Evolutionary conservation across 2,329 filamentous ascomycete genomes (phyloP), one percentile per base, ranked within the genome.

Genomic region (Byssochlamys sp.): DNA sequence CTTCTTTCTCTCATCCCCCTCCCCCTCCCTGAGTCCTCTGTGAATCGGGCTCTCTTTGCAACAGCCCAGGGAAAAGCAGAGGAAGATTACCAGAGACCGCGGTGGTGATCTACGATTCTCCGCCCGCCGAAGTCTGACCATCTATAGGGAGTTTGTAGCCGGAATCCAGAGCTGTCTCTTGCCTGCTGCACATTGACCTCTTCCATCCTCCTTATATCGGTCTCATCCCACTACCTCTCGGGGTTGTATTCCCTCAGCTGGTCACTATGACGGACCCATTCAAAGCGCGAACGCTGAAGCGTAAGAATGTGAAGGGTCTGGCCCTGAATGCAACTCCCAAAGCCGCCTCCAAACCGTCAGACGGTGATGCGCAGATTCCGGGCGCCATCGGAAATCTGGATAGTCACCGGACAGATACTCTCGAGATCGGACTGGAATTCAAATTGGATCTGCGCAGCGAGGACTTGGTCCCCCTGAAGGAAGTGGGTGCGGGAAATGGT

Each of bases 351-450:
- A 84, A 86, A 56, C 86, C 89, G 29, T 87, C 89, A 52, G 88
- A 90, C 67, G 86, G 84, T 59, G 89, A 87, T 69, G 71, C 80
- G 52, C 84, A 85, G 67, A 75, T 81, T 56, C 81, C 84, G 7
- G 84, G 83, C 28, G 79, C 82, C 59, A 65, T 80, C 57, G 82
- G 79, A 26, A 84, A 85, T 67, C 76, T 74, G 56, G 80, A 84
- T 57, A 79, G 81, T 63, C 83, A 81, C 62, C 77, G 81, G 57
- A 82, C 81, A 62, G 87, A 89, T 69, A 88, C 86, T 61, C 80
- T 99, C 52, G 92, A 99, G 77, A 97, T 99, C 69, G 94, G 94
- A 24, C 90, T 97, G 61, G 94, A 99, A 76, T 97, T 97, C 80
- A 91, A 92, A 71, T 79, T 97, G 53, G 91, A 99, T 71, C 79